Conservation (phyloP, 2,329 filamentous ascomycete species). For the Calonectria pauciramosa region DNA sequence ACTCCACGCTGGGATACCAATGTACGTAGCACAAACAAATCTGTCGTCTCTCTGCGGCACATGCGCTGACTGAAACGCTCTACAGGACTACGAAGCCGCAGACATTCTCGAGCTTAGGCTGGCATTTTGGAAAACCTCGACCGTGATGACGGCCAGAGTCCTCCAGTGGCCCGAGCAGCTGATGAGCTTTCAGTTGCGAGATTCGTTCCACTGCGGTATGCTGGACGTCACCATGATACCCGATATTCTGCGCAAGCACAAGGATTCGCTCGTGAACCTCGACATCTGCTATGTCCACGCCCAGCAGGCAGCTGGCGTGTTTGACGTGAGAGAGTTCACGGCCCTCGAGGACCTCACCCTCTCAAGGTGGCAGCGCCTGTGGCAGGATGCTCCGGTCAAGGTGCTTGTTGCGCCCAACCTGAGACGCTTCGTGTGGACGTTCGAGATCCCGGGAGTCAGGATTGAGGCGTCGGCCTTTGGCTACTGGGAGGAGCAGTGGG, state of each 20-base stretch:
- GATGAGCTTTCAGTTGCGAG: background rate
- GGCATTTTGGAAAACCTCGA: too few relatives aligned
- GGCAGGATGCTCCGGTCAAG: background rate
- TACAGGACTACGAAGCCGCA: too few relatives aligned
- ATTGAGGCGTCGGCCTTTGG: background rate
- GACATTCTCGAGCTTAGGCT: too few relatives aligned
- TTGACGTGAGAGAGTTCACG: background rate
- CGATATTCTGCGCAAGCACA: background rate
- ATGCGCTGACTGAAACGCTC: too few relatives aligned
- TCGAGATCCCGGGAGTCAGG: background rate
- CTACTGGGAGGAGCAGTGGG: background rate
- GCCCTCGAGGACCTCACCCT: background rate
- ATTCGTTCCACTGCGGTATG: background rate
- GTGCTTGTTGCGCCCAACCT: background rate
- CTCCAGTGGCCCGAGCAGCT: background rate
- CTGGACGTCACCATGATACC: background rate
- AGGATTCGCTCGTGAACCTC: background rate
- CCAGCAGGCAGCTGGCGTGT: too few relatives aligned
- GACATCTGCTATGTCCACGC: background rate
- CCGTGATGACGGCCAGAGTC: too few relatives aligned
- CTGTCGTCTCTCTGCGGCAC: too few relatives aligned
- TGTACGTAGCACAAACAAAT: too few relatives aligned
- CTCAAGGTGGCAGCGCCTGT: background rate
- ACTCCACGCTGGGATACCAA: too few relatives aligned
- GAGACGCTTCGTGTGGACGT: background rate